Base-by-base conservation (phyloP, 371 early-diverging fungal species). In the Dinochytrium kinnereticum region DNA sequence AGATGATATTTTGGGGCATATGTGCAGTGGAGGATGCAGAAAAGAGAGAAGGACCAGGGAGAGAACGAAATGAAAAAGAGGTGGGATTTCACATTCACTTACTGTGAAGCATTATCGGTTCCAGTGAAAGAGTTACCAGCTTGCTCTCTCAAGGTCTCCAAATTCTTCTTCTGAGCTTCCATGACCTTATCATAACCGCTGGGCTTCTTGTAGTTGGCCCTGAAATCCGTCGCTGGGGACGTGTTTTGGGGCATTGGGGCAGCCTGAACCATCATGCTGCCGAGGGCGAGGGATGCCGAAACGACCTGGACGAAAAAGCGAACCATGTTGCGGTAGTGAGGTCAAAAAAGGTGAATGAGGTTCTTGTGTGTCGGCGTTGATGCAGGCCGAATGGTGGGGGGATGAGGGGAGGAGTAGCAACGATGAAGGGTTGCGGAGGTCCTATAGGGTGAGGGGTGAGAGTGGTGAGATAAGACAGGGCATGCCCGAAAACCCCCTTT, bases 131-230 rank as follows among this genome's bases (percentile, higher is more conserved):
- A 7, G 2, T 34, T 3, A 13, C 61, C 37, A 7, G 3, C 2
- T 13, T 15, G 30, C 2, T 13, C 26, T 36, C 61, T 61, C 19
- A 61, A 2, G 61, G 36, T 34, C 3, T 61, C 36, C 3, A 61
- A 34, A 10, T 61, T 31, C 34, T 61, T 61, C 3, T 2, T 7
- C 7, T 61, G 37, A 17, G 30, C 61, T 15, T 13, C 55, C 55
- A 53, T 53, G 55, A 53, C 17, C 61, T 61, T 31, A 26, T 61
- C 61, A 26, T 61, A 61, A 34, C 61, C 61, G 26, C 3, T 36
- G 17, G 61, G 61, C 61, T 61, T 61, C 31, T 31, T 31, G 26
- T 15, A 61, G n/a, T 61, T 28, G 3, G 30, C 34, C 7, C 37
- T 3, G 36, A 31, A 61, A 34, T 61, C 61, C 7, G 13, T 7